phyloP scores from a whole-genome alignment of 371 early-diverging fungal species.

The Amoeboaphelidium protococcarum region DNA sequence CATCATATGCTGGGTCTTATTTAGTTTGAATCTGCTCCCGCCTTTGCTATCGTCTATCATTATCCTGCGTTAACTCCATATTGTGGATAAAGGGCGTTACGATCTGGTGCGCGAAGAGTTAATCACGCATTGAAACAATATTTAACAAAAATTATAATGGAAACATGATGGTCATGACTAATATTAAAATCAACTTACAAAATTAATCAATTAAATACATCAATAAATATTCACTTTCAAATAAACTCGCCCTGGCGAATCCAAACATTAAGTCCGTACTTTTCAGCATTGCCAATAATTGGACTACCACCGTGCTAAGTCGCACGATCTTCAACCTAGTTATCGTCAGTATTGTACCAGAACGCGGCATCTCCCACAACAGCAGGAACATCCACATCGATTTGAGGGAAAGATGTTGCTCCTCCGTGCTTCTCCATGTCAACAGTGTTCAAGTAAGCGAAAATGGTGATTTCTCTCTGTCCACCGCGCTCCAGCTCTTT shows the following conservation, averaged over 20 bases:
- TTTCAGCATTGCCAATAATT: not conserved
- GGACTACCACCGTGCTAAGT: not conserved
- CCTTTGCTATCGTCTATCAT: too few relatives aligned
- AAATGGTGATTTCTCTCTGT: not conserved
- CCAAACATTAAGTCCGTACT: not conserved
- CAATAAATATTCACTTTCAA: not conserved
- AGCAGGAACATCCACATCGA: not conserved
- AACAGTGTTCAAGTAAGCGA: not conserved
- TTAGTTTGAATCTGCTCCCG: too few relatives aligned
- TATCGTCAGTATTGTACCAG: not conserved
- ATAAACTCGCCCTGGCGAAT: not conserved
- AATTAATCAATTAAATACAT: too few relatives aligned
- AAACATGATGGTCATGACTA: too few relatives aligned
- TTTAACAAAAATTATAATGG: too few relatives aligned
- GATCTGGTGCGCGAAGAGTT: too few relatives aligned
- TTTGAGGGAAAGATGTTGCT: not conserved
- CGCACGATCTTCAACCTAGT: not conserved
- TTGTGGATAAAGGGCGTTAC: too few relatives aligned
- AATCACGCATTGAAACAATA: too few relatives aligned
- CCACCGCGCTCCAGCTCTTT: not conserved
- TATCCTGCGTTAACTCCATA: too few relatives aligned
- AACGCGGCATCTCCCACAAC: not conserved
- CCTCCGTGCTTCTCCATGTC: not conserved
- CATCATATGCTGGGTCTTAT: too few relatives aligned
- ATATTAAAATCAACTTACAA: too few relatives aligned